phyloP scores from a whole-genome alignment of 1,284 basidiomycete species.

The Malassezia obtusa region DNA sequence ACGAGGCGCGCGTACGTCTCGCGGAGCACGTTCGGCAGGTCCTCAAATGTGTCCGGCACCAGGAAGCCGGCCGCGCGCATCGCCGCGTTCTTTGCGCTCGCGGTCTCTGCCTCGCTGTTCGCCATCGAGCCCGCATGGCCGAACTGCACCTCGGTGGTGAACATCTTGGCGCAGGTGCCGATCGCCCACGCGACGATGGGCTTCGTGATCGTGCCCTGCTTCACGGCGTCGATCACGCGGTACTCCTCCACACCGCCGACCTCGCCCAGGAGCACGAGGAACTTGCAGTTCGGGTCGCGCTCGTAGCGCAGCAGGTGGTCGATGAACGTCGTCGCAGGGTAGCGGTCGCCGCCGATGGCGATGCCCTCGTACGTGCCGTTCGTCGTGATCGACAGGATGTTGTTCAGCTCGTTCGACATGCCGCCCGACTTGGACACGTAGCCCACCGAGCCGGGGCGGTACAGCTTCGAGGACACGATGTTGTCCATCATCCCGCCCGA shows the following conservation, averaged over 20 bases:
- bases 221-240: constrained; percentile 95
- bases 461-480: constrained; percentile 96
- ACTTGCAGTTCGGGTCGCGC: constrained; percentile 92
- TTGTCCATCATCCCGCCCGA: constrained; percentile 99
- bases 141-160: constrained; percentile 97
- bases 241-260: constrained; percentile 99
- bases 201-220: constrained; percentile 86
- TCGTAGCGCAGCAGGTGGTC: constrained; percentile 97
- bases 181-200: constrained; percentile 99
- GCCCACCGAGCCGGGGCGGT: constrained; percentile 91
- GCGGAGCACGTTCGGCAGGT: constrained; percentile 73
- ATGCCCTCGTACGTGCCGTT: constrained; percentile 99
- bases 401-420: constrained; percentile 99
- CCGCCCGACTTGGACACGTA: constrained; percentile 99
- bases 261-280: constrained; percentile 95
- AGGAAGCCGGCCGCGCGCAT: constrained; percentile 93
- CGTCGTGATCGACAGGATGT: constrained; percentile 92
- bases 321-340: constrained; percentile 97
- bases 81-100: constrained; percentile 89
- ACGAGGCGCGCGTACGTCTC: constrained; percentile 80
- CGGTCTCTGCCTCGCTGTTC: constrained; percentile 92
- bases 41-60: constrained; percentile 95
- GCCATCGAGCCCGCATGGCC: constrained; percentile 97
- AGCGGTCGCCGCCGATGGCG: constrained; percentile 97
- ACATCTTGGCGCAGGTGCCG: constrained; percentile 99